A percentile compares a stretch with the other conserved stretches of the same genome.
Conservation (phyloP, 495 filamentous ascomycete genomes). For the Letharia lupina region DNA sequence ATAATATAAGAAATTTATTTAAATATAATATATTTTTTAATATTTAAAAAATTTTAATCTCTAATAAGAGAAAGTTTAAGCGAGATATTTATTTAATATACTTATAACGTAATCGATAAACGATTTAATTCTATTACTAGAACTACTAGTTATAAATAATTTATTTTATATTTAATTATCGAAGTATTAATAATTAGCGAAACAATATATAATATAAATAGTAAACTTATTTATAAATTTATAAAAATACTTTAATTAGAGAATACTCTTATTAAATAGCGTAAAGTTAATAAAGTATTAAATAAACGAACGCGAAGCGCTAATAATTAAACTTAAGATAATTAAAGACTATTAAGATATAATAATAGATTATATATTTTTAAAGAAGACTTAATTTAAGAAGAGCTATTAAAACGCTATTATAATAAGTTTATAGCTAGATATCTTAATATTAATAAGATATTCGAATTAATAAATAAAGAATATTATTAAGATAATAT, state of each 20-base stretch:
- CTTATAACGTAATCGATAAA: background rate
- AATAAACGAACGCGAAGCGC: too few relatives aligned
- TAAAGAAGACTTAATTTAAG: too few relatives aligned
- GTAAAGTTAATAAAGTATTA: too few relatives aligned
- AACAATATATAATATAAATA: background rate
- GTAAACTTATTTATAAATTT: background rate
- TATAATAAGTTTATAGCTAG: too few relatives aligned
- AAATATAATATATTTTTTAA: background rate
- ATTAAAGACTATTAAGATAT: too few relatives aligned
- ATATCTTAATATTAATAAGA: too few relatives aligned
- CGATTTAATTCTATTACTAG: background rate
- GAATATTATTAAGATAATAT: too few relatives aligned
- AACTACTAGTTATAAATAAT: conserved; percentile 8
- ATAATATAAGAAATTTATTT: background rate
- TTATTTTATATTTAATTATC: background rate
- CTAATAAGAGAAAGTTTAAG: background rate
- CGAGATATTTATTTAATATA: background rate
- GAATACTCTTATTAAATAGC: too few relatives aligned
- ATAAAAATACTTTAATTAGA: background rate
- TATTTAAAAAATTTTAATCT: background rate
- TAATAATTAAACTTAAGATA: too few relatives aligned
- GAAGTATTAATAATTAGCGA: background rate
- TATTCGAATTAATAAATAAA: too few relatives aligned
- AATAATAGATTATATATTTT: too few relatives aligned
- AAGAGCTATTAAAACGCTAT: too few relatives aligned